Conservation (phyloP, 805 yeast genomes). For the Cyberlindnera japonica region DNA sequence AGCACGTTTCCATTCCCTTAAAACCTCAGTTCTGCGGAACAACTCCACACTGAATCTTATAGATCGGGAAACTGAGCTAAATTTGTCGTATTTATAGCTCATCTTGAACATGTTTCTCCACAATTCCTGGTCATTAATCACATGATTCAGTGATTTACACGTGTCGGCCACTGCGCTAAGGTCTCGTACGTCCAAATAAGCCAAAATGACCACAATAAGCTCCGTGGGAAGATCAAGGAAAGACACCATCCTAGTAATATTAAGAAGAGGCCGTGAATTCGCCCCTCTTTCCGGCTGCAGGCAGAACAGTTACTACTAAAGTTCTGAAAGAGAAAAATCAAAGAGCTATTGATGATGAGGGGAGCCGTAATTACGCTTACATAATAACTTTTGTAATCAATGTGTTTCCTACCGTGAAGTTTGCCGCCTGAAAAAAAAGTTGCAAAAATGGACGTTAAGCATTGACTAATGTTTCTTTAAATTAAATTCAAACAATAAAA, state of each 20-base stretch:
- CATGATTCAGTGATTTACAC: constrained; percentile 26
- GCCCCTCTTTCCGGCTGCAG: too few relatives aligned
- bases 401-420: not conserved
- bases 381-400: not conserved
- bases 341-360: too few relatives aligned
- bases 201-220: constrained; percentile 33
- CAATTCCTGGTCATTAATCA: constrained; percentile 38
- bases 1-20: constrained; percentile 19
- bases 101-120: constrained; percentile 38
- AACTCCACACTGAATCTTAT: constrained; percentile 33
- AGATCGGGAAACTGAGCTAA: constrained; percentile 37
- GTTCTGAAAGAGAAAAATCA: too few relatives aligned
- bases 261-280: not conserved
- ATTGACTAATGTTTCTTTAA: not conserved
- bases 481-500: constrained; percentile 28
- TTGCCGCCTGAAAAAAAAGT: too few relatives aligned
- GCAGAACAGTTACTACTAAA: too few relatives aligned
- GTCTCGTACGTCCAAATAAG: constrained; percentile 35
- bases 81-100: constrained; percentile 27
- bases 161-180: constrained; percentile 31
- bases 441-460: too few relatives aligned
- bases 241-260: constrained; percentile 4
- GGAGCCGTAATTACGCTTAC: not conserved
- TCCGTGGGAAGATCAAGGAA: constrained; percentile 33
- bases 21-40: constrained; percentile 27